These are phyloP conservation scores for Chrysanthemum makinoi DNA, from an alignment of 129 eudicot species.

Conservation along the genomic window DNA sequence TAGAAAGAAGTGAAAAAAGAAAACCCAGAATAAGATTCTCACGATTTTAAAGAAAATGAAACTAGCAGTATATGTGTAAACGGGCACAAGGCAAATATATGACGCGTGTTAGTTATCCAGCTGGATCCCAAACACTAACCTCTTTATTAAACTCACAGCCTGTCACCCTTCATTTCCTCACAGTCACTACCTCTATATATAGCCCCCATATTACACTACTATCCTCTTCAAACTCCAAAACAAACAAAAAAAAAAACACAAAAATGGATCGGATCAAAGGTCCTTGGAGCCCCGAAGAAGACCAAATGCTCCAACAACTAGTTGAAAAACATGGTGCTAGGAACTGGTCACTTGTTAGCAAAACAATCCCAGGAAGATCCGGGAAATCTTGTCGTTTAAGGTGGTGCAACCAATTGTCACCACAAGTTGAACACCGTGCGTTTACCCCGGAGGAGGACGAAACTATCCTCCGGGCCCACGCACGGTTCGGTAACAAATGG, in stretches of 20 bases:
- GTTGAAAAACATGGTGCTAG: constrained; percentile 78
- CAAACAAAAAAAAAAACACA: background rate
- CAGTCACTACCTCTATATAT: constrained; percentile 31
- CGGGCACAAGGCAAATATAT: constrained; percentile 27
- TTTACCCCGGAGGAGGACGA: constrained; percentile 86
- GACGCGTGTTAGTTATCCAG: constrained; percentile 82
- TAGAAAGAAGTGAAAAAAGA: background rate
- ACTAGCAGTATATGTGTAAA: constrained; percentile 24
- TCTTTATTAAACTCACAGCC: constrained; percentile 29
- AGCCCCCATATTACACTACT: constrained; percentile 9
- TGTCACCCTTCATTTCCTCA: constrained; percentile 20
- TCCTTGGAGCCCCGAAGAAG: constrained; percentile 97
- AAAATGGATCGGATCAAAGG: constrained; percentile 89
- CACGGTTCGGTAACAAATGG: constrained; percentile 85
- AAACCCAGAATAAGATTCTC: background rate
- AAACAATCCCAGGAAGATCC: constrained; percentile 72
- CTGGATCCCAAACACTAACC: constrained; percentile 69
- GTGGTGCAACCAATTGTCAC: constrained; percentile 96
- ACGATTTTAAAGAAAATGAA: background rate
- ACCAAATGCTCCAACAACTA: constrained; percentile 53
- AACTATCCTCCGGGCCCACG: constrained; percentile 75
- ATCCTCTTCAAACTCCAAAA: constrained; percentile 12
- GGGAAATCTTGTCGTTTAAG: constrained; percentile 88
- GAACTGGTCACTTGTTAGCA: constrained; percentile 87
- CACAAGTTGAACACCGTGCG: constrained; percentile 88